Conservation (phyloP, 306 rosid genomes). For the Trifolium pratense region DNA sequence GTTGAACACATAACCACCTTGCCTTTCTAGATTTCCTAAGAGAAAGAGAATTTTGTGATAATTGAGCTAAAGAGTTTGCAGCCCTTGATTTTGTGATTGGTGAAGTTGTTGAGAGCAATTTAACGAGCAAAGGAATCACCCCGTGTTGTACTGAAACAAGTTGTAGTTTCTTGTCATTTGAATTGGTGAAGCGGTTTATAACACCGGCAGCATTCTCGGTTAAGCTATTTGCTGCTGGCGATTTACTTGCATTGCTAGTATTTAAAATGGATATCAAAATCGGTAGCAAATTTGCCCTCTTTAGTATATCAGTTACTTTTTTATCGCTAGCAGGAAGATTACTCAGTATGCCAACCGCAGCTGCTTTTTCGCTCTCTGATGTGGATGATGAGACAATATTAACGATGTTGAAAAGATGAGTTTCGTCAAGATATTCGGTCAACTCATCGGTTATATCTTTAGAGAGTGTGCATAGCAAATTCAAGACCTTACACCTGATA, state of each 20-base stretch:
- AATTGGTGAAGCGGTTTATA: constrained; percentile 68
- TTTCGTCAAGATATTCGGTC: constrained; percentile 70
- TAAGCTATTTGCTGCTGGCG: constrained; percentile 43
- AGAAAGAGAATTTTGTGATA: constrained; percentile 73
- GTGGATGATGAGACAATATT: constrained; percentile 59
- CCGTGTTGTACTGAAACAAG: constrained; percentile 74
- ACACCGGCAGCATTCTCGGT: constrained; percentile 59
- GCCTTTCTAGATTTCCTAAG: constrained; percentile 59
- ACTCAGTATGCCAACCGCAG: constrained; percentile 73
- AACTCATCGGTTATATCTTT: constrained; percentile 71
- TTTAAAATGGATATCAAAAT: constrained; percentile 56
- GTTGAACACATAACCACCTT: constrained; percentile 73
- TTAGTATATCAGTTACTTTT: constrained; percentile 66
- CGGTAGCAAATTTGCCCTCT: constrained; percentile 62
- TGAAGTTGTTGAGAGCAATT: constrained; percentile 66
- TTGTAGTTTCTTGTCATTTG: constrained; percentile 80
- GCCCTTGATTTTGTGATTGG: constrained; percentile 65
- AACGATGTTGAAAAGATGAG: constrained; percentile 53
- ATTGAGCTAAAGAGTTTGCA: constrained; percentile 78
- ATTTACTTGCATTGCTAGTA: constrained; percentile 50
- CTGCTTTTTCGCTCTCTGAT: constrained; percentile 61
- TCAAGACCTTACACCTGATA: constrained; percentile 61
- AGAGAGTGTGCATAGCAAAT: constrained; percentile 69
- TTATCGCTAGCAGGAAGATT: constrained; percentile 69
- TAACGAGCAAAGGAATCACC: constrained; percentile 76